Percentiles rank a stretch among this genome's conserved stretches.
These are phyloP conservation scores for Verticillium albo-atrum DNA, from an alignment of 2,329 filamentous ascomycete genomes.

Conservation along the genomic window DNA sequence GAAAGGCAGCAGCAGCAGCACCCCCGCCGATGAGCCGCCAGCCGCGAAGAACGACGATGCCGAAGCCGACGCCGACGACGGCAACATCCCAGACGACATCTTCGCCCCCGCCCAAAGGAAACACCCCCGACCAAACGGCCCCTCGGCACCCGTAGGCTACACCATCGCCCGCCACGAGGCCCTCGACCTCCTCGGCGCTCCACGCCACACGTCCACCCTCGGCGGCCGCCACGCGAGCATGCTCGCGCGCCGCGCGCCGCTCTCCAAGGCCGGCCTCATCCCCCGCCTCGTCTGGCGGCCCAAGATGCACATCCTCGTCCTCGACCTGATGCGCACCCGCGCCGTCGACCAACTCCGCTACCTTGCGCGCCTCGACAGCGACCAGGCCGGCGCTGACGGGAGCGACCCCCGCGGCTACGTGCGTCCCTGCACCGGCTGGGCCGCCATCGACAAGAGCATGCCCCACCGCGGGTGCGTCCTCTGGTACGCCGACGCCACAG, in stretches of 20 bases:
- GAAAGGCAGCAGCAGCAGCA: background rate
- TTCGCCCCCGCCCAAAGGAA: background rate
- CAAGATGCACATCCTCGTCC: constrained; percentile 52
- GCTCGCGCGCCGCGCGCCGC: constrained; percentile 1
- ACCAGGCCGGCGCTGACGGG: constrained; percentile 5
- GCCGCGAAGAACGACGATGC: too few species aligned
- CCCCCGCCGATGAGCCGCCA: background rate
- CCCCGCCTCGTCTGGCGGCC: constrained; percentile 36
- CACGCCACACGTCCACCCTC: background rate
- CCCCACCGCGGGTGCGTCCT: constrained; percentile 40
- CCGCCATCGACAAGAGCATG: constrained; percentile 30
- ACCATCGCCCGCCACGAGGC: background rate
- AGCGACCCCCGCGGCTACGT: constrained; percentile 26
- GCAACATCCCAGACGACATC: too few species aligned
- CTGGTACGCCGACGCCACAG: constrained; percentile 21
- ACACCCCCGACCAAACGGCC: background rate
- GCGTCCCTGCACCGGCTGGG: constrained; percentile 38
- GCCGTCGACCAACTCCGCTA: constrained; percentile 41
- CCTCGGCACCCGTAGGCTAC: constrained; percentile 10
- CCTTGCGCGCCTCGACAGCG: constrained; percentile 24
- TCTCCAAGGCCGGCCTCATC: constrained; percentile 19
- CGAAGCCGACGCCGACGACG: too few species aligned
- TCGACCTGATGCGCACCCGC: constrained; percentile 43
- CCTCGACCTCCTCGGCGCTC: background rate
- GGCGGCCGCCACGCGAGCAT: background rate